phyloP scores from a whole-genome alignment of 1,284 basidiomycete species.

The Ceraceosorus guamensis region DNA sequence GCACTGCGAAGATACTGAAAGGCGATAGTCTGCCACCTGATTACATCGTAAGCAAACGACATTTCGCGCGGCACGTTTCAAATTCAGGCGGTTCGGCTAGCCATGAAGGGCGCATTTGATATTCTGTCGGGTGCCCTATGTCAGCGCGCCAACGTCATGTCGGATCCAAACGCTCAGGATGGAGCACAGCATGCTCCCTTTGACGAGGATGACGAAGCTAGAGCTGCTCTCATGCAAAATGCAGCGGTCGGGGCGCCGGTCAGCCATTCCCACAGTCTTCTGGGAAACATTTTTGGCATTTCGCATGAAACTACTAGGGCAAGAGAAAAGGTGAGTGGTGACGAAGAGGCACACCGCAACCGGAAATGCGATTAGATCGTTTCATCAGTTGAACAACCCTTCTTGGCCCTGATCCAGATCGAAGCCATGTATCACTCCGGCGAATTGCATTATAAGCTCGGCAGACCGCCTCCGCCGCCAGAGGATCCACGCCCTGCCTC shows the following conservation, averaged over 20 bases:
- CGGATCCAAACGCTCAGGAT: slow-evolving; percentile 2
- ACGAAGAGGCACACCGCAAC: no score
- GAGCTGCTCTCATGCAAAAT: slow-evolving; percentile 20
- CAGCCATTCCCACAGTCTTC: slow-evolving; percentile 60
- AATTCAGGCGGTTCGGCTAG: slow-evolving; percentile 71
- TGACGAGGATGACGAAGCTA: slow-evolving; percentile 25
- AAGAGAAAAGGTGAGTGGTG: slow-evolving; percentile 23
- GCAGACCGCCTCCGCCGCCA: slow-evolving; percentile 46
- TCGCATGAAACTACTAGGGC: slow-evolving; percentile 64
- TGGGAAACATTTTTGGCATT: slow-evolving; percentile 72
- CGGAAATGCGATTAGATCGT: no score
- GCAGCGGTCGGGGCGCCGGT: slow-evolving; percentile 17
- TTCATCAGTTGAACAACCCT: background rate
- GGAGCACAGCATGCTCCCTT: background rate
- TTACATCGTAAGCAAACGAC: slow-evolving; percentile 70
- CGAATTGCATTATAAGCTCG: slow-evolving; percentile 60
- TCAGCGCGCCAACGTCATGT: slow-evolving; percentile 30
- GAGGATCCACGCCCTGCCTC: background rate
- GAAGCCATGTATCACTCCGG: slow-evolving; percentile 62
- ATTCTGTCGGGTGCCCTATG: slow-evolving; percentile 60
- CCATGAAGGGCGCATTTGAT: slow-evolving; percentile 76
- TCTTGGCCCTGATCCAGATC: slow-evolving; percentile 55
- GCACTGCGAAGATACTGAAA: no score
- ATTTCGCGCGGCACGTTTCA: slow-evolving; percentile 81
- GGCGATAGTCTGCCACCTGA: slow-evolving; percentile 3